Evolutionary conservation across 164 flowering plant species (phyloP), one percentile per base, ranked within the genome.

Genomic region (Kalanchoe fedtschenkoi): DNA sequence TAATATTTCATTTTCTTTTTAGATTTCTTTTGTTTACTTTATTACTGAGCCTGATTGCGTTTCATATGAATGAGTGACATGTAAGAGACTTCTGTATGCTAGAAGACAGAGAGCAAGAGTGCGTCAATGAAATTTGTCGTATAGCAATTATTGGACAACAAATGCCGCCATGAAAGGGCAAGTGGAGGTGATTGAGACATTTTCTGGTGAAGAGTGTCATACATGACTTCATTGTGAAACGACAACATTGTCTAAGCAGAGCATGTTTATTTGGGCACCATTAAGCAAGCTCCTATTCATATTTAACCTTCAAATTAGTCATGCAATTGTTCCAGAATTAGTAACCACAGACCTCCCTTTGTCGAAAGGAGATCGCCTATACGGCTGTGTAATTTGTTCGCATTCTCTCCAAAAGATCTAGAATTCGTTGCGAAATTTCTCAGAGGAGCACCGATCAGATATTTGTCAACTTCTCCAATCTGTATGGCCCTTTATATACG

Each of bases 401-500:
- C 91, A 62, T 95, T 91, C 80, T 84, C 93, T 58, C 76, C 85
- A 59, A 84, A 79, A 65, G 99, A 95, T 78, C 69, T 91, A 66
- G 96, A 95, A 71, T 91, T 91, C 62, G 78, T 91, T 72, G 90
- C 80, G 37, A 91, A 83, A 72, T 95, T n/a, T 91, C 70, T 75
- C 80, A 30, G 78, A 79, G 71, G 96, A 95, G 74, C 75, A 83
- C 77, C 90, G 96, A 69, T 74, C 89, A 28, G 96, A 87, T 75
- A 71, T 75, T 59, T 95, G 90, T 34, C 96, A 91, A 74, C 76
- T 91, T 37, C 81, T 95, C 67, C 97, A 95, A 37, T 95, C 99
- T 34, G 75, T 91, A 53, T 91, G 99, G 65, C 97, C 97, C 42
- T 95, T 97, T 38, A 95, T 91, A 39, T 95, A 84, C 71, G 99